Evolutionary conservation across 2,329 filamentous ascomycete species (phyloP), one percentile per base, ranked within the genome.

Genomic region (Penicillium crustosum): DNA sequence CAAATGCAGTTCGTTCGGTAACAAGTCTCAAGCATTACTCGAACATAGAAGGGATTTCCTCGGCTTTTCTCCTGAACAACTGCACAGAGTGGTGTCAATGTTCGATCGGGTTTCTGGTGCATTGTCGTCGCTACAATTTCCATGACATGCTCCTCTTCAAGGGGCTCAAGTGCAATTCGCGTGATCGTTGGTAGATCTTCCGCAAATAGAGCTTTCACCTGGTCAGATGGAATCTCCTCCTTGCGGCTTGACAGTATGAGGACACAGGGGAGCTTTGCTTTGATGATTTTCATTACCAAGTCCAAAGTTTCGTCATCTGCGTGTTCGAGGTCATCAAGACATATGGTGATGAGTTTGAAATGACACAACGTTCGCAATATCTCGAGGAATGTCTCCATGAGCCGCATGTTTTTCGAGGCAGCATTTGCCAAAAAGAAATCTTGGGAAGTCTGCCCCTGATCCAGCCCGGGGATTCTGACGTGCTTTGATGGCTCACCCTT

Each of bases 31-130:
- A 97, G 83, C 83, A 97, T 95, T 75, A 96, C 91, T 55, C 91
- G 84, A 73, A 96, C 89, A 68, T 94, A 95, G 68, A 96, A 97
- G 0, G 92, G 89, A 61, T 96, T 96, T 1, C 93, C 93, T 27
- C 85, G 85, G 9, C 90, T 93, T 76, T 94, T 95, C 68, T 93
- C 92, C 71, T 95, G 90, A 6, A 97, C 86, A 10, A 96, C 90
- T 7, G 92, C 85, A 2, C 90, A 89, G 19, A 97, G 79, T 0
- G 92, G 88, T 1, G 90, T 78, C 1, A 94, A 84, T 47, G 91
- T 89, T 35, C 90, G 86, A 57, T 83, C 83, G 8, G 82, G 76
- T 0, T 86, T 79, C 55, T 90, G 83, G 67, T 90, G 91, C 49
- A 97, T 83, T 0, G 93, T 95, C 39, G 87, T 82, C 8, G 91